phyloP scores from a whole-genome alignment of 2,329 filamentous ascomycete genomes.

The Aspergillus ochraceus region DNA sequence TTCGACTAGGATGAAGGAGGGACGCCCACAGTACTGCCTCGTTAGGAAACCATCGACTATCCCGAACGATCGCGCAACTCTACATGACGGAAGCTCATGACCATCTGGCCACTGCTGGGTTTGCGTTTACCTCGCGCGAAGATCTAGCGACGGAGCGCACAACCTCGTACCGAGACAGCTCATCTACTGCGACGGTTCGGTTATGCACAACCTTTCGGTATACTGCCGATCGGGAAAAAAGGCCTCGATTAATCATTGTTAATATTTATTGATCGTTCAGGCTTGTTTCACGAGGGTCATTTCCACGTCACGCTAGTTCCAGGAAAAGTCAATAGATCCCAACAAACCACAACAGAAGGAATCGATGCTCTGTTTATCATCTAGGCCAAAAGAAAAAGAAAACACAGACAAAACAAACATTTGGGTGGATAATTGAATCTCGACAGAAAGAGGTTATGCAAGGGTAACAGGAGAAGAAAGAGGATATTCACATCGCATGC shows the following conservation, averaged over 20 bases:
- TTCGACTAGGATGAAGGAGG: neutral
- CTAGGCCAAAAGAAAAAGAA: slow-evolving; percentile 7
- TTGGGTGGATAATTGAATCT: slow-evolving; percentile 1
- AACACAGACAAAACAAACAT: neutral
- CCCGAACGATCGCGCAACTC: too few species aligned
- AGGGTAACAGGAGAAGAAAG: slow-evolving; percentile 15
- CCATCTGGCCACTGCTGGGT: neutral
- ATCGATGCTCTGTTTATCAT: slow-evolving; percentile 14
- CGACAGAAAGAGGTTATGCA: slow-evolving; percentile 16
- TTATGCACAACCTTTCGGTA: neutral
- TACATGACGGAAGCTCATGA: neutral
- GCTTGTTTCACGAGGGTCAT: slow-evolving; percentile 9
- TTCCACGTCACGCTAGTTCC: slow-evolving; percentile 10
- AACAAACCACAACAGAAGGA: slow-evolving; percentile 7
- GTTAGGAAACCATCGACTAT: too few species aligned
- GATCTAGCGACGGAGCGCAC: neutral
- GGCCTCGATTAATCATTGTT: slow-evolving; percentile 5
- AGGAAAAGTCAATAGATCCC: slow-evolving; percentile 8
- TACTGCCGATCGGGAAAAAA: neutral
- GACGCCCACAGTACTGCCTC: too few species aligned
- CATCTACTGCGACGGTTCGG: neutral
- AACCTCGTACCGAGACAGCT: neutral
- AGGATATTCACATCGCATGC: slow-evolving; percentile 36
- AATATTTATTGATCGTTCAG: slow-evolving; percentile 3
- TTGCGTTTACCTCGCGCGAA: neutral